Evolutionary conservation across 805 yeast genomes (phyloP).

Genomic region (Teunomyces funiuensis): DNA sequence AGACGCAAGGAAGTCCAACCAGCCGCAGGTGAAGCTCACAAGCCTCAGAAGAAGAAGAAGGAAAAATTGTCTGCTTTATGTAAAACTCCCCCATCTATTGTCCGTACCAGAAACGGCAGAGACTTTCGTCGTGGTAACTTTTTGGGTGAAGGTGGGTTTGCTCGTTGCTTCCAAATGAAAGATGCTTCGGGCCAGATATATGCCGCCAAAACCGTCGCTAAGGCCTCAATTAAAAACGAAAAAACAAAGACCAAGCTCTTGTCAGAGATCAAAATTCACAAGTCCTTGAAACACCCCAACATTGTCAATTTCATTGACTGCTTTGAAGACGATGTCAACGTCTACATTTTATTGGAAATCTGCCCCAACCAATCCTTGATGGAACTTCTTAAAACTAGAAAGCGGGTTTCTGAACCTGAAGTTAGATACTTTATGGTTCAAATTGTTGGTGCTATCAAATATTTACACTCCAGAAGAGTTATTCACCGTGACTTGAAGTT

Average conservation of each 20-base stretch:
- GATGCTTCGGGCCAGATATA: conserved; percentile 82
- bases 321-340: conserved; percentile 94
- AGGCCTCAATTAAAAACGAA: conserved; percentile 86
- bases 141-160: conserved; percentile 98
- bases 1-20: conserved; percentile 22
- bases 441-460: conserved; percentile 89
- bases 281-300: conserved; percentile 82
- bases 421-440: conserved; percentile 88
- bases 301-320: conserved; percentile 93
- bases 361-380: conserved; percentile 93
- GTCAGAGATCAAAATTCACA: conserved; percentile 94
- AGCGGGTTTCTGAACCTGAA: conserved; percentile 86
- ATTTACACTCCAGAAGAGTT: conserved; percentile 87
- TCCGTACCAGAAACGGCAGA: conserved; percentile 80
- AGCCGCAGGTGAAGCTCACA: conserved; percentile 14
- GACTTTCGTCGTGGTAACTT: conserved; percentile 89
- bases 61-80: conserved; percentile 89
- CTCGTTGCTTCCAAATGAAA: conserved; percentile 95
- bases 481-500: conserved; percentile 95
- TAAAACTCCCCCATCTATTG: conserved; percentile 94
- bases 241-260: conserved; percentile 84
- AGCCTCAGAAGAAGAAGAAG: conserved; percentile 62
- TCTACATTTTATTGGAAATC: conserved; percentile 88
- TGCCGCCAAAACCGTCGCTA: conserved; percentile 98
- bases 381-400: conserved; percentile 87